Evolutionary conservation across 164 flowering plant species (phyloP).

Genomic region (Santalum album): DNA sequence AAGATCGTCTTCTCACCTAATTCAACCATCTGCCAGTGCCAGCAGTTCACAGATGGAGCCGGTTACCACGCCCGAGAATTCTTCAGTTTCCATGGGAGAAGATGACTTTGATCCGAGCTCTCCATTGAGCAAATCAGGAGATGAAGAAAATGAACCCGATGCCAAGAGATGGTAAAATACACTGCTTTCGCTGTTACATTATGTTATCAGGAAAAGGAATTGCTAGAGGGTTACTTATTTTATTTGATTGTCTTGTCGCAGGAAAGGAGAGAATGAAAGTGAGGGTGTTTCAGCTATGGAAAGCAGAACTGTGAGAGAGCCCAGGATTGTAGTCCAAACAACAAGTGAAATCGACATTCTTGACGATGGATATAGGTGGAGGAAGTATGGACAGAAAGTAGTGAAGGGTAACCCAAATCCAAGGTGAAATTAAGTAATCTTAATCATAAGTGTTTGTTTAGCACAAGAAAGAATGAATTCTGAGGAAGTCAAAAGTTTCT

Average conservation of each 20-base stretch:
- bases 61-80: conserved; percentile 39
- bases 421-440: conserved; percentile 34
- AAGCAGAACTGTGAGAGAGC: conserved; percentile 72
- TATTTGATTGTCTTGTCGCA: conserved; percentile 18
- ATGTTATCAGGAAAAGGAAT: background rate
- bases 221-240: background rate
- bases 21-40: conserved; percentile 13
- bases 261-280: conserved; percentile 66
- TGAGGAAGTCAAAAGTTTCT: no score
- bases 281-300: conserved; percentile 48
- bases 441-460: background rate
- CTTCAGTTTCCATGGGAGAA: conserved; percentile 56
- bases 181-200: background rate
- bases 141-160: conserved; percentile 46
- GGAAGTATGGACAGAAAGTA: conserved; percentile 93
- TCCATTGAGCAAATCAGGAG: conserved; percentile 33
- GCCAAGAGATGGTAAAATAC: conserved; percentile 55
- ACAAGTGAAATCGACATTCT: conserved; percentile 86
- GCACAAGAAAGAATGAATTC: no score
- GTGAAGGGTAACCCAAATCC: conserved; percentile 94
- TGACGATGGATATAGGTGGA: conserved; percentile 89
- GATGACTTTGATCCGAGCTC: conserved; percentile 52
- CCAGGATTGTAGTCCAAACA: conserved; percentile 84
- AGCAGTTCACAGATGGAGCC: conserved; percentile 28
- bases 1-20: conserved; percentile 36